These are phyloP conservation scores for Arthrobotrys iridis DNA, from an alignment of 2,329 filamentous ascomycete genomes.

Conservation along the genomic window DNA sequence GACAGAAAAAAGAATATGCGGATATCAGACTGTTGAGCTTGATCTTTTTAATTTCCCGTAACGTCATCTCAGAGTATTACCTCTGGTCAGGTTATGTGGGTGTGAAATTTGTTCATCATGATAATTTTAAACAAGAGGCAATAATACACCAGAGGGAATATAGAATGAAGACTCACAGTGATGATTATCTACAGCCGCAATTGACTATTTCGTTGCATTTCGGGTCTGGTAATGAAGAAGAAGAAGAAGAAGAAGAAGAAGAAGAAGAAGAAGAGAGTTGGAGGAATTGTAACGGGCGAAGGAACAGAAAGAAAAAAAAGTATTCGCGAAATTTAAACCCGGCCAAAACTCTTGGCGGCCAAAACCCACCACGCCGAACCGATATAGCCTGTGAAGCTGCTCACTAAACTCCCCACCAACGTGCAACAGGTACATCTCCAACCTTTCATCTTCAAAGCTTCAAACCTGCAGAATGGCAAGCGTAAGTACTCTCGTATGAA, in stretches of 20 bases:
- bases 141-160: not conserved
- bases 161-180: not conserved
- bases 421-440: not conserved
- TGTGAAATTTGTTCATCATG: conserved; percentile 51
- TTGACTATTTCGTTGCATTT: too few species aligned
- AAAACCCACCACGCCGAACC: not conserved
- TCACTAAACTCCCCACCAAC: not conserved
- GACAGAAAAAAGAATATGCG: not conserved
- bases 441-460: not conserved
- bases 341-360: conserved; percentile 10
- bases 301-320: not conserved
- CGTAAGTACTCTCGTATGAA: not conserved
- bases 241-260: not conserved
- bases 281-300: not conserved
- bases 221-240: not conserved
- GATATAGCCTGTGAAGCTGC: too few species aligned
- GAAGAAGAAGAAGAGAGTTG: not conserved
- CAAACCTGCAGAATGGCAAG: conserved; percentile 18
- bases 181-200: too few species aligned
- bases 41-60: conserved; percentile 42
- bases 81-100: conserved; percentile 41
- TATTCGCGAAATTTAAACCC: conserved; percentile 36
- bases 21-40: conserved; percentile 54
- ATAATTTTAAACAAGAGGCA: not conserved
- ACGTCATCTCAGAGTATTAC: conserved; percentile 37